Conservation (phyloP, 1,284 basidiomycete genomes). For the Moniliella sp. region DNA sequence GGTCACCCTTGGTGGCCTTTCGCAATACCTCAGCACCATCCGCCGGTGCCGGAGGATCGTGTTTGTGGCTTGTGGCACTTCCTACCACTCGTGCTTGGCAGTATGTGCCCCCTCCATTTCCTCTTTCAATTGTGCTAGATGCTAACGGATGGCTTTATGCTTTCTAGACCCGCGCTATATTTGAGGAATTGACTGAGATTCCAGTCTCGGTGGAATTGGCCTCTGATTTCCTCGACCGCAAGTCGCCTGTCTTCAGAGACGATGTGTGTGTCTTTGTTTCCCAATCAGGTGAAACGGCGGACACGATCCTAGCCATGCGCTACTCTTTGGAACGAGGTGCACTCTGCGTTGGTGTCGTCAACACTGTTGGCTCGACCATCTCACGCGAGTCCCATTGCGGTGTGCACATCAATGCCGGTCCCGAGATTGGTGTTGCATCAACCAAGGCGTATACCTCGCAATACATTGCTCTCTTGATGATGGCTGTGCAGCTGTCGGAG, state of each 20-base stretch:
- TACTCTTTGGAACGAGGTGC: conserved; percentile 90
- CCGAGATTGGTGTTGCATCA: conserved; percentile 98
- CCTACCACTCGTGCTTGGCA: conserved; percentile 88
- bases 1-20: conserved; percentile 82
- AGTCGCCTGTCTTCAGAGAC: conserved; percentile 98
- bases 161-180: conserved; percentile 57
- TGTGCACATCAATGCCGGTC: conserved; percentile 98
- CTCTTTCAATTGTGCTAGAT: conserved; percentile 1
- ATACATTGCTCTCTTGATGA: conserved; percentile 93
- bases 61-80: conserved; percentile 96
- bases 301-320: conserved; percentile 82
- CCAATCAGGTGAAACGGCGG: conserved; percentile 94
- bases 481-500: conserved; percentile 87
- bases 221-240: conserved; percentile 92
- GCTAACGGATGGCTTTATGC: background rate
- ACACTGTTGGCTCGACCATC: conserved; percentile 95
- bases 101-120: conserved; percentile 16
- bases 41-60: conserved; percentile 81
- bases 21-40: conserved; percentile 84
- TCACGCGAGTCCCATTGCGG: conserved; percentile 99
- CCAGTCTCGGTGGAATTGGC: conserved; percentile 89
- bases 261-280: conserved; percentile 91
- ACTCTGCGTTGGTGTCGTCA: conserved; percentile 79
- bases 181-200: conserved; percentile 96
- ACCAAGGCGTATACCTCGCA: conserved; percentile 99